Base-by-base conservation (phyloP, 148 eudicot species). In the Chenopodium formosanum region DNA sequence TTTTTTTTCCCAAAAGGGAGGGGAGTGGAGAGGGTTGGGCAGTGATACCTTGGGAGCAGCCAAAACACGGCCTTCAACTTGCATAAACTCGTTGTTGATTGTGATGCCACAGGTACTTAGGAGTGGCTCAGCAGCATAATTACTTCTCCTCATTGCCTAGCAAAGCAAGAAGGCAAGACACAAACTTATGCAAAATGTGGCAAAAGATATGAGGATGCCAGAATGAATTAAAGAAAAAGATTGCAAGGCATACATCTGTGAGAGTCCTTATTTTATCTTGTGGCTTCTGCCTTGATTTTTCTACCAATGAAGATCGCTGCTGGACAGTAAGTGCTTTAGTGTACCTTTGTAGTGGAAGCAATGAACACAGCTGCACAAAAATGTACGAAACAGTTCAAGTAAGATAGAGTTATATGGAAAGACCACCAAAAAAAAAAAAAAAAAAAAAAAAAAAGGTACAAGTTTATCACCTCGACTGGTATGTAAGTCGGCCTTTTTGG, bases 401-500 rank as follows among this genome's bases (percentile, higher is more conserved):
- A 4, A 19, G 63, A 56, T 56, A 56, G 53, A 56, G 63, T 56
- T 17, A 56, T 2, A 50, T 10, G 53, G 53, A 50, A 50, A 50
- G 16, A 50, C 53, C 14, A 7, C 29, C n/a, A n/a, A n/a, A n/a
- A n/a, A 25, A 25, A 25, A 25, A 25, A 25, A 25, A 25, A 25
- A 25, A 25, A 25, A 25, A 40, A 12, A 27, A 7, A 7, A 37
- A 72, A 5, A 20, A 3, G 16, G 1, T 27, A 3, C 3, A 27
- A 19, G 67, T 20, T 14, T 16, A 79, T 71, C 67, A 91, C 97
- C 97, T 93, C 97, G 17, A 93, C 34, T 25, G 94, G 94, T 31
- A 91, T 75, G 85, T 82, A 92, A 46, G 86, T 88, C 4, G 97
- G 94, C 74, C 90, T 83, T 82, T 92, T 91, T 7, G 92, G 90